Percentiles rank a stretch among this genome's conserved stretches.
Conservation (phyloP, 225 moss, liverwort and hornwort species). For the Polytrichum formosum region DNA sequence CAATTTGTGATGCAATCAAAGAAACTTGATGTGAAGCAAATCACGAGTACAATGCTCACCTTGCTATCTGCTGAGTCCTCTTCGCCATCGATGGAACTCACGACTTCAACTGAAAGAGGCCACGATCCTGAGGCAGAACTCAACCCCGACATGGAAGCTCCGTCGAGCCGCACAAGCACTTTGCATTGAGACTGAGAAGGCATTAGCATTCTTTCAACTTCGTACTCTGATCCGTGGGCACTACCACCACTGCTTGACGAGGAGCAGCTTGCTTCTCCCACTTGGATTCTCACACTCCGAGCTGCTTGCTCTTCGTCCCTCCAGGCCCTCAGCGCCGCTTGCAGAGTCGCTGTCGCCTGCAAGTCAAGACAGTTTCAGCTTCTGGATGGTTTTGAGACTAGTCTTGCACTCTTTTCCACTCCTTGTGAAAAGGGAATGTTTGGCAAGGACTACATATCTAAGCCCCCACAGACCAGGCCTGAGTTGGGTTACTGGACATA, state of each 20-base stretch:
- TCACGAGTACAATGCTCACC: background rate
- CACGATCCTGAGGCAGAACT: constrained; percentile 4
- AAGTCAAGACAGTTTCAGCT: background rate
- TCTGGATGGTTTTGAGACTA: background rate
- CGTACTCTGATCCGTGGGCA: background rate
- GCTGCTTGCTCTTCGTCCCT: constrained; percentile 29
- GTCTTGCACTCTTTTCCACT: no score
- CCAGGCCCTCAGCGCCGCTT: constrained; percentile 39
- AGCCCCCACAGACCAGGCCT: background rate
- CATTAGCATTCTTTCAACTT: background rate
- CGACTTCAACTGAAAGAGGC: constrained; percentile 20
- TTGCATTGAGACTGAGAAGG: no score
- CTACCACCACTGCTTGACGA: background rate
- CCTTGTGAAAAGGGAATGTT: no score
- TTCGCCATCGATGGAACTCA: background rate
- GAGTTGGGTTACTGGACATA: background rate
- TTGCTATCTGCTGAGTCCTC: constrained; percentile 6
- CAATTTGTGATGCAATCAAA: no score
- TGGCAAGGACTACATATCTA: background rate
- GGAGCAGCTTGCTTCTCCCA: background rate
- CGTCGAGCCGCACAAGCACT: background rate
- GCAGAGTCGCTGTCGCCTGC: constrained; percentile 41
- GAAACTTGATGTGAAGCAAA: no score
- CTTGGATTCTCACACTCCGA: background rate
- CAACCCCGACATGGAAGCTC: constrained; percentile 31